Evolutionary conservation across 176 grass and related monocot genomes (phyloP).

Genomic region (Oryza glaberrima): DNA sequence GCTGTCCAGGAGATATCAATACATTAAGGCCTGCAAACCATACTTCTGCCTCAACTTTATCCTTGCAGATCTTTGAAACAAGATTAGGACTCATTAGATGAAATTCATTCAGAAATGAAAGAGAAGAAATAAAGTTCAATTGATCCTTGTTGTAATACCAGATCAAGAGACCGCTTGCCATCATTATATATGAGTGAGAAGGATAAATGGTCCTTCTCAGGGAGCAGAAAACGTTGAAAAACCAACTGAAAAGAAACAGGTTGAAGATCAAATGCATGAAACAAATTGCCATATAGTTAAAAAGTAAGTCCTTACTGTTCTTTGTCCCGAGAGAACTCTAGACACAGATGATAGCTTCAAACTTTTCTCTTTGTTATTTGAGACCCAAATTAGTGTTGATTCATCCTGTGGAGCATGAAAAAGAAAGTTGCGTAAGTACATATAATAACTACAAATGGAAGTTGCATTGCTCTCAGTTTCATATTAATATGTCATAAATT

Average conservation of each 20-base stretch:
- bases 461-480: not conserved
- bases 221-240: slow-evolving; percentile 88
- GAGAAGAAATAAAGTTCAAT: slow-evolving; percentile 16
- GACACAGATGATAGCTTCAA: slow-evolving; percentile 89
- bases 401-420: slow-evolving; percentile 57
- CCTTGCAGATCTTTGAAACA: slow-evolving; percentile 80
- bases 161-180: slow-evolving; percentile 89
- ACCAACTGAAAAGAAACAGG: slow-evolving; percentile 64
- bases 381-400: slow-evolving; percentile 92
- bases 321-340: slow-evolving; percentile 84
- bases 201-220: slow-evolving; percentile 92
- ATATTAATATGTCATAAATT: not conserved
- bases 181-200: slow-evolving; percentile 94
- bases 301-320: slow-evolving; percentile 63
- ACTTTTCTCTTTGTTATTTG: slow-evolving; percentile 74
- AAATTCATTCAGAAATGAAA: slow-evolving; percentile 20
- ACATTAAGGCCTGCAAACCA: slow-evolving; percentile 84
- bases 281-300: not conserved
- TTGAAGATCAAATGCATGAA: slow-evolving; percentile 22
- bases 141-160: slow-evolving; percentile 49
- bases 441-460: not conserved
- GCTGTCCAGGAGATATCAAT: slow-evolving; percentile 69
- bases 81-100: slow-evolving; percentile 19
- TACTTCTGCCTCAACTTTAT: slow-evolving; percentile 82
- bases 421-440: not conserved